Conservation (phyloP, 148 eudicot genomes). For the Cornus controversa region DNA sequence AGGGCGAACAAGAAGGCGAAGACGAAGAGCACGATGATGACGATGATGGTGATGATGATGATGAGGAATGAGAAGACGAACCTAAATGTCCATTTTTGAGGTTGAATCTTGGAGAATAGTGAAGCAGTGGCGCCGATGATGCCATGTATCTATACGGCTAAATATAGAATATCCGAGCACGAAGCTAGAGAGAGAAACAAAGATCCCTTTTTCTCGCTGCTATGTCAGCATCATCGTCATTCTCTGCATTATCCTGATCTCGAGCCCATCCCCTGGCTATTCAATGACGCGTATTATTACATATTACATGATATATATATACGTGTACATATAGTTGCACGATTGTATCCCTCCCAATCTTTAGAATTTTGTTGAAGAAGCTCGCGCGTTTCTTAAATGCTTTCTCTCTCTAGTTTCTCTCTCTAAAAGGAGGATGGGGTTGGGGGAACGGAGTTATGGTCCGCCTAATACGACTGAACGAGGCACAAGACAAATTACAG, state of each 20-base stretch:
- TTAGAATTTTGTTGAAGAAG: no score
- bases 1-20: constrained; percentile 33
- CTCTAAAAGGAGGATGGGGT: no score
- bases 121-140: constrained; percentile 23
- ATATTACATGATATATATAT: neutral
- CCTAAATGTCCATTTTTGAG: constrained; percentile 4
- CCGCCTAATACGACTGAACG: no score
- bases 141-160: constrained; percentile 22
- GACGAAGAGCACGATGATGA: constrained; percentile 19
- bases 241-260: constrained; percentile 5
- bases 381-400: no score
- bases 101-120: constrained; percentile 28
- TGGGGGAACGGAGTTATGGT: no score
- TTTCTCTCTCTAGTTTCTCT: no score
- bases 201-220: constrained; percentile 3
- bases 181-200: constrained; percentile 4
- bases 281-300: neutral
- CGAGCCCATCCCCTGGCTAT: constrained; percentile 6
- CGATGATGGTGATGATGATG: neutral
- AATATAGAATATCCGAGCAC: neutral
- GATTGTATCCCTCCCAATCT: no score
- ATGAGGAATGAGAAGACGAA: constrained; percentile 1
- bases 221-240: constrained; percentile 17
- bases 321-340: neutral
- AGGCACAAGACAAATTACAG: no score